These are phyloP conservation scores for Teratosphaeria viscida DNA, from an alignment of 2,329 filamentous ascomycete species.

Conservation along the genomic window DNA sequence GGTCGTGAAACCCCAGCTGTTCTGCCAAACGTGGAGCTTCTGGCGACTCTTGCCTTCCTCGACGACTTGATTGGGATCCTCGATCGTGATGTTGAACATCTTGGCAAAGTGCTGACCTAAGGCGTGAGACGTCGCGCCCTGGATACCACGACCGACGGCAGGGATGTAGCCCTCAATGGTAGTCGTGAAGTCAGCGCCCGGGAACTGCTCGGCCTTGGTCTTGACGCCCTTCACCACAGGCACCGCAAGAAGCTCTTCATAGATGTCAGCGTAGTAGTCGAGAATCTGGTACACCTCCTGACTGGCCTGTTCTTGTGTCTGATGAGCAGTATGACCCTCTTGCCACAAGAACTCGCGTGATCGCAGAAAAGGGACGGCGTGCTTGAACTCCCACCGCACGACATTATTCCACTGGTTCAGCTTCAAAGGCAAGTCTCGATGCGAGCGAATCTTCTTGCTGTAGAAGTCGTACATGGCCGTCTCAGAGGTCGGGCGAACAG, in stretches of 20 bases:
- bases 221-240: slow-evolving; percentile 89
- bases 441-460: slow-evolving; percentile 90
- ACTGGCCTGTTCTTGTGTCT: slow-evolving; percentile 71
- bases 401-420: slow-evolving; percentile 98
- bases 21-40: slow-evolving; percentile 89
- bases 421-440: slow-evolving; percentile 85
- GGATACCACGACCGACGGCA: slow-evolving; percentile 88
- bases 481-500: slow-evolving; percentile 59
- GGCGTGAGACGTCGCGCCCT: slow-evolving; percentile 88
- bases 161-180: slow-evolving; percentile 97
- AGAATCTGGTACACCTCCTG: slow-evolving; percentile 88
- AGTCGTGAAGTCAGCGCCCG: slow-evolving; percentile 90
- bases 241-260: slow-evolving; percentile 86
- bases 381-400: slow-evolving; percentile 95
- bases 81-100: slow-evolving; percentile 97
- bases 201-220: slow-evolving; percentile 97
- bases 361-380: slow-evolving; percentile 72
- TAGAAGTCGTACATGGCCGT: slow-evolving; percentile 95
- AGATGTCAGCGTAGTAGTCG: slow-evolving; percentile 83
- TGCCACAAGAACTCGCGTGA: slow-evolving; percentile 97
- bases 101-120: slow-evolving; percentile 97
- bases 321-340: slow-evolving; percentile 86
- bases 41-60: slow-evolving; percentile 60
- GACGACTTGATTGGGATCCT: slow-evolving; percentile 63
- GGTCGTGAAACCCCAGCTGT: slow-evolving; percentile 97